Conservation (phyloP, 2,329 filamentous ascomycete genomes). For the Talaromyces rugulosus region DNA sequence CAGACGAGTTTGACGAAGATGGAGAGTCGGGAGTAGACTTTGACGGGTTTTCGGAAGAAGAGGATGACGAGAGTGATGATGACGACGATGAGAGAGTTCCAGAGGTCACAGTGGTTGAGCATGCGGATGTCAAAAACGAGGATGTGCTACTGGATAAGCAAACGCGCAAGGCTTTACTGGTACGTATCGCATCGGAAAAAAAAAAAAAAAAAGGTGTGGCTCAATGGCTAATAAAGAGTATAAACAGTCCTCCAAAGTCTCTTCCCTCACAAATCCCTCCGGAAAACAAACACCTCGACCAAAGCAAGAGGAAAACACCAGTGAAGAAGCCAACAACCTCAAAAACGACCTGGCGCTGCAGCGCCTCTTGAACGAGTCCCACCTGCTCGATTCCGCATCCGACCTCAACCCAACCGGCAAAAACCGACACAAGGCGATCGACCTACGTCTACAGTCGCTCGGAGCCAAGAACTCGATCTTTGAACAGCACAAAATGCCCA, state of each 20-base stretch:
- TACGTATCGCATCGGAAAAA: constrained; percentile 26
- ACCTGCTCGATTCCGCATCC: constrained; percentile 65
- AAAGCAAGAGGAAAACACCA: constrained; percentile 36
- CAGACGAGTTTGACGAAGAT: constrained; percentile 32
- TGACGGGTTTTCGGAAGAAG: constrained; percentile 30
- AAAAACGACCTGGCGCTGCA: constrained; percentile 92
- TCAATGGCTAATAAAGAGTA: constrained; percentile 12
- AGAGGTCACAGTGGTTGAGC: constrained; percentile 59
- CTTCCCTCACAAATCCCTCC: constrained; percentile 26
- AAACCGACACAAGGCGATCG: constrained; percentile 74
- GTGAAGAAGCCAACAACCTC: constrained; percentile 65
- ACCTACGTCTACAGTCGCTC: constrained; percentile 76
- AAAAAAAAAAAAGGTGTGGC: background rate
- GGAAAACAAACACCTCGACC: constrained; percentile 15
- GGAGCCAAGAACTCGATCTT: constrained; percentile 74
- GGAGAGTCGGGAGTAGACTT: constrained; percentile 34
- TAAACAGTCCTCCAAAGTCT: constrained; percentile 44
- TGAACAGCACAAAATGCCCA: constrained; percentile 81
- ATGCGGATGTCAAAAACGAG: constrained; percentile 46
- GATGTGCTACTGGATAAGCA: constrained; percentile 56
- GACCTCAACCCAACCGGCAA: constrained; percentile 60
- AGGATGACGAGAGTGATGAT: constrained; percentile 38
- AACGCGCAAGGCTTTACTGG: constrained; percentile 78
- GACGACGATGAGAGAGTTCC: constrained; percentile 54
- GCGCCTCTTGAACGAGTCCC: constrained; percentile 83